Evolutionary conservation across 768 basidiomycete genomes (phyloP).

Genomic region (Pulveroboletus ravenelii): DNA sequence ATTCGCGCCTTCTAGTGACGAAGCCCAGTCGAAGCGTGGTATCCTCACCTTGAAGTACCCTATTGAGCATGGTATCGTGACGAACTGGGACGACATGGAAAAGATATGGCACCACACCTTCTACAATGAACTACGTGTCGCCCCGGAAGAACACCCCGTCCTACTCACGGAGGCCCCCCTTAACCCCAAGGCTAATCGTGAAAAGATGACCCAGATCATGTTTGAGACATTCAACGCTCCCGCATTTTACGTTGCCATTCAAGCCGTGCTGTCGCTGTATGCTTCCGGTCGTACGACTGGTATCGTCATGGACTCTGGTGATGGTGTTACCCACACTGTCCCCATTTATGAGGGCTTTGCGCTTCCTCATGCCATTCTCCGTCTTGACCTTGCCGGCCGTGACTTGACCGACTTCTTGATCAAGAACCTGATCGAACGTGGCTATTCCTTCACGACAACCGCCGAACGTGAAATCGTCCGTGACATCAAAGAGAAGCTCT

Average conservation of each 20-base stretch:
- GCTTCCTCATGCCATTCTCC: slow-evolving; percentile 87
- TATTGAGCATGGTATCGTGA: slow-evolving; percentile 91
- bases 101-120: slow-evolving; percentile 99
- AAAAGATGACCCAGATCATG: slow-evolving; percentile 79
- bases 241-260: slow-evolving; percentile 71
- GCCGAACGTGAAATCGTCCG: slow-evolving; percentile 93
- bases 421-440: slow-evolving; percentile 86
- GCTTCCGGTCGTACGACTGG: slow-evolving; percentile 93
- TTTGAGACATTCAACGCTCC: slow-evolving; percentile 75
- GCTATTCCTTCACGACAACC: slow-evolving; percentile 91
- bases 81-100: slow-evolving; percentile 99
- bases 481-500: slow-evolving; percentile 92
- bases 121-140: slow-evolving; percentile 78
- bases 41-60: slow-evolving; percentile 92
- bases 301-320: slow-evolving; percentile 94
- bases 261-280: slow-evolving; percentile 75
- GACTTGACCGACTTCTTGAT: slow-evolving; percentile 82
- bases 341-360: slow-evolving; percentile 96
- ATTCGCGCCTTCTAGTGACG: slow-evolving; percentile 52
- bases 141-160: slow-evolving; percentile 73
- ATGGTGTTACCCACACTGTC: slow-evolving; percentile 94
- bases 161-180: slow-evolving; percentile 68
- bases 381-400: slow-evolving; percentile 89
- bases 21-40: slow-evolving; percentile 93
- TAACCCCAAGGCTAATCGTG: slow-evolving; percentile 69